Evolutionary conservation across 305 asterid species (phyloP), one percentile per base, ranked within the genome.

Genomic region (Rubia tinctorum): DNA sequence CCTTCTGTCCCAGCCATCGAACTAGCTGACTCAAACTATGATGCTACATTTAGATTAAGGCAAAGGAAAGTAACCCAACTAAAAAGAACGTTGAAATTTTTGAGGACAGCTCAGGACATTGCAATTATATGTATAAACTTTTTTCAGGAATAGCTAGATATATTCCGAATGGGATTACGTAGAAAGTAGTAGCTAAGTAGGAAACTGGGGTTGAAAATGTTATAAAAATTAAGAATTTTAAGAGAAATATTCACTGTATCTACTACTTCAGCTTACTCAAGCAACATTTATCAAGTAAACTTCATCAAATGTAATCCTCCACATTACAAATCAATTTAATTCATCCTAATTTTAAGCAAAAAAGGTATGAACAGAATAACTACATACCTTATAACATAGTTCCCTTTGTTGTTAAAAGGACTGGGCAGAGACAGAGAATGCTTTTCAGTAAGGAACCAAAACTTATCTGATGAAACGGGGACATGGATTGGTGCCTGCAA

Each of bases 11-110:
- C 91, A 95, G 72, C 99, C 99, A 95, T 51, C 93, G 90, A 27
- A 95, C 98, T 56, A 95, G 76, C 83, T 92, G 97, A 84, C 98
- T 91, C 88, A 95, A 86, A 84, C 99, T 95, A 90, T 74, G 87
- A 58, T 62, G 82, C 70, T 69, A 80, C 53, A 53, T 25, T 81
- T 68, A 74, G 43, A 66, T 61, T 69, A 66, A 34, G 51, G 22
- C 37, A 66, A 15, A 77, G 73, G 59, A 78, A 80, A 68, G 81
- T 74, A 37, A 12, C 71, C 65, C 43, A 72, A 71, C 70, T 4
- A 75, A 51, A 75, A 72, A 69, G 20, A 27, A 74, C 49, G 30
- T 43, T 51, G 25, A 61, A 49, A 23, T 14, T 43, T 62, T 66
- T 44, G n/a, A 69, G 63, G 55, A 64, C 40, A 71, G n/a, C 51